Conservation (phyloP, 2,329 filamentous ascomycete species). For the Curvularia sp. region DNA sequence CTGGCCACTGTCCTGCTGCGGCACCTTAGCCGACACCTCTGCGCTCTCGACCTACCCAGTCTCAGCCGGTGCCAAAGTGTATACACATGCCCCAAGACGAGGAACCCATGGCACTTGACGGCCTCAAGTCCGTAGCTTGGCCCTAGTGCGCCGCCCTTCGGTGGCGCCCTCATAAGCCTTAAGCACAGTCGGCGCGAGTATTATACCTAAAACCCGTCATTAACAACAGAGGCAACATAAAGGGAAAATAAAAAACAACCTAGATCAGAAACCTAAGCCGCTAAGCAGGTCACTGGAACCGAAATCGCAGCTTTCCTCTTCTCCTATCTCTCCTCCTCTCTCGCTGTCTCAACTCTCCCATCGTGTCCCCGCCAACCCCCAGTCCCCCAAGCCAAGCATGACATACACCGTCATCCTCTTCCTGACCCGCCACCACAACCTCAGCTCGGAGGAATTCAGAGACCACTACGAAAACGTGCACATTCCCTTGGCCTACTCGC, state of each 20-base stretch:
- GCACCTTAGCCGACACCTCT: conserved; percentile 10
- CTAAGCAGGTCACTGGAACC: not conserved
- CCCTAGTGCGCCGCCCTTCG: conserved; percentile 6
- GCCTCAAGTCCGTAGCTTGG: conserved; percentile 14
- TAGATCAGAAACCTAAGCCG: not conserved
- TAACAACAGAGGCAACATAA: not conserved
- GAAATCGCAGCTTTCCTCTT: not conserved
- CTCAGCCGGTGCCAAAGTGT: not conserved
- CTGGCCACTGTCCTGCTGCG: conserved; percentile 1
- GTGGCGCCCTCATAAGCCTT: not conserved
- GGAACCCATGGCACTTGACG: conserved; percentile 9
- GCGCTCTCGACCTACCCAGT: not conserved
- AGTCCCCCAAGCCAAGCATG: conserved; percentile 20
- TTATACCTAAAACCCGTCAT: not conserved
- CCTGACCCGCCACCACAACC: conserved; percentile 30
- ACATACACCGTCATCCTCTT: conserved; percentile 37
- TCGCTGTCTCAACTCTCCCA: not conserved
- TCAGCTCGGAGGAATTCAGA: conserved; percentile 37
- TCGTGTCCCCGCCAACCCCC: not conserved
- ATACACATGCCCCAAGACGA: conserved; percentile 9
- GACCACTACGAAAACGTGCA: conserved; percentile 39
- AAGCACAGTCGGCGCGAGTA: not conserved
- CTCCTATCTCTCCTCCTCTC: not conserved
- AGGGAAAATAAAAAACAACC: too few species aligned
- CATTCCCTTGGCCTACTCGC: conserved; percentile 33